Evolutionary conservation across 2,329 filamentous ascomycete species (phyloP).

Genomic region (Aspergillus fructus): DNA sequence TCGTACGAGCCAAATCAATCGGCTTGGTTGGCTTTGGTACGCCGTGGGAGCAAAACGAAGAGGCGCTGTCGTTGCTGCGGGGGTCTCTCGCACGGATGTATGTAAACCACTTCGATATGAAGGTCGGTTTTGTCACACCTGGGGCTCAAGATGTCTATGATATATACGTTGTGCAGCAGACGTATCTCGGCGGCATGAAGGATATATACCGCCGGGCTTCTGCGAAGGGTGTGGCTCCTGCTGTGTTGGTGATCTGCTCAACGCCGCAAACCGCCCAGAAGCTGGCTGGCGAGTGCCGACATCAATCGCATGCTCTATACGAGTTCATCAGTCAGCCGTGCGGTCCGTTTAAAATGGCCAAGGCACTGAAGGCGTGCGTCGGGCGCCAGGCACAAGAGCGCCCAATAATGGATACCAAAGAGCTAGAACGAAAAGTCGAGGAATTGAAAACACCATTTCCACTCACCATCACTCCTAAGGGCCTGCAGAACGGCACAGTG

Average conservation of each 20-base stretch:
- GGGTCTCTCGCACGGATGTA: constrained; percentile 4
- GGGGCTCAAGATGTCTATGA: neutral
- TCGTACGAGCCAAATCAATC: neutral
- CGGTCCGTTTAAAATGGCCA: constrained; percentile 8
- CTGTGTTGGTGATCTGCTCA: constrained; percentile 6
- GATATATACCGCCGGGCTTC: neutral
- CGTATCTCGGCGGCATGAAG: neutral
- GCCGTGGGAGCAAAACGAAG: neutral
- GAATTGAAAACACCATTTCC: neutral
- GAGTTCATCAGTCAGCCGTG: constrained; percentile 11
- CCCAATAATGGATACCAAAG: no score
- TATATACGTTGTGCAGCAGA: constrained; percentile 4
- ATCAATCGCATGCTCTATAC: neutral
- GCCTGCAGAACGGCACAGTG: neutral
- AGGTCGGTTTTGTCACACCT: neutral
- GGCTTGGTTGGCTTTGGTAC: constrained; percentile 4
- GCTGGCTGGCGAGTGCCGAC: neutral
- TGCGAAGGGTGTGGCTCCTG: neutral
- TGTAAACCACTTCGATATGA: constrained; percentile 1
- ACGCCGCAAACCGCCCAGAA: constrained; percentile 4
- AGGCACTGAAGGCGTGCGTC: neutral
- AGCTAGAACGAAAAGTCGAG: neutral
- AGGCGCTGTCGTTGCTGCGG: neutral
- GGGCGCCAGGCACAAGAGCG: neutral
- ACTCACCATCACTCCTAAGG: neutral